A percentile compares a stretch with the other conserved stretches of the same genome.
Evolutionary conservation across 768 basidiomycete species (phyloP).

Genomic region (Boletellus emodensis): DNA sequence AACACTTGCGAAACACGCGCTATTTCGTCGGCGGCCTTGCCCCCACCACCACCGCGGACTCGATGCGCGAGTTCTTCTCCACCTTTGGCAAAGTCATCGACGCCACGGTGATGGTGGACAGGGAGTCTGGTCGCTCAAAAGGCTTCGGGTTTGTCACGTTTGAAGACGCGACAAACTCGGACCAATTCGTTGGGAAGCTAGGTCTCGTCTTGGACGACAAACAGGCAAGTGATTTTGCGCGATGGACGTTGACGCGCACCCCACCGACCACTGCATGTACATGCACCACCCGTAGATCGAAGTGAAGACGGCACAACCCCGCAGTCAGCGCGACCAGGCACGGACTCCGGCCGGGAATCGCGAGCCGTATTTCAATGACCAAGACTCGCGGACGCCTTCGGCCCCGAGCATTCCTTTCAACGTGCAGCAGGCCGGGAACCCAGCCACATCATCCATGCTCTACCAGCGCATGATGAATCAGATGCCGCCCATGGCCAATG

Average conservation of each 20-base stretch:
- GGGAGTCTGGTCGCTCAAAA: conserved; percentile 69
- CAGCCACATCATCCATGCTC: conserved; percentile 28
- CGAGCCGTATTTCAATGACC: conserved; percentile 33
- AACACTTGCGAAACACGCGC: conserved; percentile 70
- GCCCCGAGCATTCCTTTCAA: conserved; percentile 31
- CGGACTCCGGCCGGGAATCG: conserved; percentile 29
- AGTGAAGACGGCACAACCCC: conserved; percentile 76
- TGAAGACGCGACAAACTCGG: conserved; percentile 57
- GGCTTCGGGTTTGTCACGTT: conserved; percentile 88
- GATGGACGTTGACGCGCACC: too few relatives aligned
- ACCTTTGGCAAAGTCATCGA: conserved; percentile 79
- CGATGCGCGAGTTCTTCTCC: conserved; percentile 65
- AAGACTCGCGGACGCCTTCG: conserved; percentile 34
- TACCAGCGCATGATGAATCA: conserved; percentile 37
- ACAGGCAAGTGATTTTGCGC: conserved; percentile 43
- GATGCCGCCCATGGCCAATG: conserved; percentile 43
- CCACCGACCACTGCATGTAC: too few relatives aligned
- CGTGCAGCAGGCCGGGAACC: conserved; percentile 36
- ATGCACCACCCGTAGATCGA: conserved; percentile 54
- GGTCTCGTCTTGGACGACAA: conserved; percentile 74
- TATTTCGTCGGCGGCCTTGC: conserved; percentile 81
- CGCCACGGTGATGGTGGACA: conserved; percentile 82
- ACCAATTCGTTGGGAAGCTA: conserved; percentile 63
- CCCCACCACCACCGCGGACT: conserved; percentile 61
- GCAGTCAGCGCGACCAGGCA: conserved; percentile 57